Conservation (phyloP, 495 filamentous ascomycete genomes). For the Collariella sp. region DNA sequence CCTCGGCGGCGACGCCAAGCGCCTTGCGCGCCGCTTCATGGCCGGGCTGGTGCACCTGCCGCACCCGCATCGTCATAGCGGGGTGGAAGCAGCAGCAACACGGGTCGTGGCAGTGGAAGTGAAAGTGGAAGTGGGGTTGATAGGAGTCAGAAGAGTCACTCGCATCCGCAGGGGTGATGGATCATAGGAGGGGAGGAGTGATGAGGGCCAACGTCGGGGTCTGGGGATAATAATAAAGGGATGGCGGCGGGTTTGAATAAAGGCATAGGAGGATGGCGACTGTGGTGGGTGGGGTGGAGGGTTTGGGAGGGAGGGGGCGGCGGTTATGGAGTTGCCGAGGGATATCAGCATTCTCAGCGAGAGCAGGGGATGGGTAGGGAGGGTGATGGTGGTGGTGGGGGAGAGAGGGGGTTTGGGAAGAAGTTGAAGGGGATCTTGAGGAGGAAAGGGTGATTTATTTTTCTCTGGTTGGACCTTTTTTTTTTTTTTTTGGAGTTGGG, state of each 20-base stretch:
- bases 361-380: not conserved
- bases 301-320: not conserved
- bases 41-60: slow-evolving; percentile 8
- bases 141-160: not conserved
- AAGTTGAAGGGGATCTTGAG: not conserved
- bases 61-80: not conserved
- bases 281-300: not conserved
- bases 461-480: too few species aligned
- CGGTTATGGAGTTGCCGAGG: slow-evolving; percentile 8
- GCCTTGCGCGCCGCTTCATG: slow-evolving; percentile 16
- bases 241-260: too few species aligned
- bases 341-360: not conserved
- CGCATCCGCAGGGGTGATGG: not conserved
- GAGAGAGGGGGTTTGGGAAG: not conserved
- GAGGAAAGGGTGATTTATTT: not conserved
- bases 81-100: too few species aligned
- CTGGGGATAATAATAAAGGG: too few species aligned
- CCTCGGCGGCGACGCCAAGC: not conserved
- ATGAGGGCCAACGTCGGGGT: slow-evolving; percentile 8
- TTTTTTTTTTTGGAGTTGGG: not conserved
- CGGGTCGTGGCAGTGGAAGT: too few species aligned
- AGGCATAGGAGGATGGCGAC: not conserved
- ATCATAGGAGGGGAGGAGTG: slow-evolving; percentile 16
- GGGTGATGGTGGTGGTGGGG: not conserved
- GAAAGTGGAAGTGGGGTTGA: not conserved